Base-by-base conservation (phyloP, 2,329 filamentous ascomycete species). In the Talaromyces rugulosus region DNA sequence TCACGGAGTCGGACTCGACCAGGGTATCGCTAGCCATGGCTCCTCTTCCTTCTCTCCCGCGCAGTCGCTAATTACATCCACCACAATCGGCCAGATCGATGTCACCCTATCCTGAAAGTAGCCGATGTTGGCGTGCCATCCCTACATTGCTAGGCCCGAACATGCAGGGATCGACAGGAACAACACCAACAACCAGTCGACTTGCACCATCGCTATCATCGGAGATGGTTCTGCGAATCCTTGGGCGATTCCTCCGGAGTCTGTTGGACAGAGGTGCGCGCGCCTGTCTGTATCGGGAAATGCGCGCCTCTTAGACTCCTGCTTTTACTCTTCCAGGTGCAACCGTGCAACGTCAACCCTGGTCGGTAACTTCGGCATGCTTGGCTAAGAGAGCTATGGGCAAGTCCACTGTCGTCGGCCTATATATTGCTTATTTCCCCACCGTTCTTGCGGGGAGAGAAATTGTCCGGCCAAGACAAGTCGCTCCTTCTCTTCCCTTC, bases 121-220 rank as follows among this genome's bases (percentile, higher is more conserved):
- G 31, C 36, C 54, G 44, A 61, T 53, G n/a, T 23, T 50, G 31
- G 18, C n/a, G 31, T 56, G 30, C 30, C 50, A 58, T 57, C 23
- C 61, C 31, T 30, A 33, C 34, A 56, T 47, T 58, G 31, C 54
- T 63, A 60, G 33, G 31, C 61, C 61, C 42, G 12, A 58, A 63
- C 23, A 52, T 58, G 58, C 61, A 63, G 47, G 44, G 61, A 63
- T 63, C 61, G 61, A 58, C 61, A 63, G 58, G 47, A 54, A 63
- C 58, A 53, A 18, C 40, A 28, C 14, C 27, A 42, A 27, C 27
- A 42, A 14, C 23, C 54, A 56, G 54, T 56, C 33, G 33, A 52
- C 7, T 28, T n/a, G 50, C 33, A 11, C 33, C 30, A 40, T 27
- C 30, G 33, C 54, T 40, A 42, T 36, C 54, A 31, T 14, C 54